A percentile compares a stretch with the other conserved stretches of the same genome.
Evolutionary conservation across 164 flowering plant genomes (phyloP).

Genomic region (Magnolia sinica): DNA sequence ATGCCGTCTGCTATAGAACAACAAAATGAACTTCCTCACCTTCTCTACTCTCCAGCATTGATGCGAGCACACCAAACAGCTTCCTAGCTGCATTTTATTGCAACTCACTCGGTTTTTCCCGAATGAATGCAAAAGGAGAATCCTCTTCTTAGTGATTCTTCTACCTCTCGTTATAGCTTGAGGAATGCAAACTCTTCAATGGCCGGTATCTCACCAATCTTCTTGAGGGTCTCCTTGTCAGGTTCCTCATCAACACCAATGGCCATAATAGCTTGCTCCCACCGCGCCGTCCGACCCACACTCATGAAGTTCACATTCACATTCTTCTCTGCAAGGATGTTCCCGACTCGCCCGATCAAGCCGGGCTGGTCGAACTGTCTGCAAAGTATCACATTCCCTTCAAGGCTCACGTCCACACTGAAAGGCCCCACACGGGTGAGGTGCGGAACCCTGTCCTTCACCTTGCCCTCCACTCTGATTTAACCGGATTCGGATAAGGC

Average conservation of each 20-base stretch:
- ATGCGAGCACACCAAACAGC: neutral
- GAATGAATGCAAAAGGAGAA: neutral
- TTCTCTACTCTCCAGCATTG: neutral
- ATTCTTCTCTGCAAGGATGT: slow-evolving; percentile 55
- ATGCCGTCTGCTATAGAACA: neutral
- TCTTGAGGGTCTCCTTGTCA: slow-evolving; percentile 46
- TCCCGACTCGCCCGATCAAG: slow-evolving; percentile 68
- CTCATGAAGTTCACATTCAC: slow-evolving; percentile 79
- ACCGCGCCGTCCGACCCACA: slow-evolving; percentile 52
- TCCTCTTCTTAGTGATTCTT: neutral
- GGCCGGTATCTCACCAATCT: slow-evolving; percentile 59
- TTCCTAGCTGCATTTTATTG: neutral
- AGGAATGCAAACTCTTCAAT: slow-evolving; percentile 81
- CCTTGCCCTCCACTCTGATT: slow-evolving; percentile 58
- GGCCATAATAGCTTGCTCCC: slow-evolving; percentile 69
- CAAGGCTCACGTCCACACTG: slow-evolving; percentile 70
- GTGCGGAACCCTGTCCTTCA: slow-evolving; percentile 59
- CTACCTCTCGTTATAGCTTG: slow-evolving; percentile 34
- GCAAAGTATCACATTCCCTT: slow-evolving; percentile 69
- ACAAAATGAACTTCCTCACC: neutral
- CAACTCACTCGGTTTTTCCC: neutral
- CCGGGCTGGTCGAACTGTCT: slow-evolving; percentile 84
- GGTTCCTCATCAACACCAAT: slow-evolving; percentile 85
- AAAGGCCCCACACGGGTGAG: slow-evolving; percentile 65
- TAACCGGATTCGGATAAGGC: slow-evolving; percentile 52